Evolutionary conservation across 257 asterid species (phyloP).

Genomic region (Galeopsis tetrahit): DNA sequence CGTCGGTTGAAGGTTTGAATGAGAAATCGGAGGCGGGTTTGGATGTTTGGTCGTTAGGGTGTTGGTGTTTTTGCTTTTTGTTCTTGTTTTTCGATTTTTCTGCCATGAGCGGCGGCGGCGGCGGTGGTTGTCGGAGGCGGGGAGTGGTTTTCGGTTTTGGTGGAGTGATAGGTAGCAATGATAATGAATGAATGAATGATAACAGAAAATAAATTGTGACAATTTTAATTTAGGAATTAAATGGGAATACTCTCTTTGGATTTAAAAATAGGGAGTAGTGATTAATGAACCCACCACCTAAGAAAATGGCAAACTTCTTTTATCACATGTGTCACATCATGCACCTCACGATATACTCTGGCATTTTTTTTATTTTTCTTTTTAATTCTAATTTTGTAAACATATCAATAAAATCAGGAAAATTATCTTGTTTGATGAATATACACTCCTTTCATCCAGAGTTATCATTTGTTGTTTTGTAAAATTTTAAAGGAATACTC

Average conservation of each 20-base stretch:
- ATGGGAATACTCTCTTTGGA: background rate
- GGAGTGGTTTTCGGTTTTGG: background rate
- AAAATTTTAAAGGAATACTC: too few species aligned
- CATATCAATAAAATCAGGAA: too few species aligned
- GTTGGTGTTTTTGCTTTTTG: constrained; percentile 79
- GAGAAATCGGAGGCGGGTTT: constrained; percentile 64
- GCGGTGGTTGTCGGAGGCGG: constrained; percentile 14
- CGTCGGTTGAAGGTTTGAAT: constrained; percentile 68
- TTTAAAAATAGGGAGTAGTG: too few species aligned
- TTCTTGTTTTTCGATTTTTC: constrained; percentile 52
- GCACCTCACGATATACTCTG: too few species aligned
- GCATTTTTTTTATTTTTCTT: too few species aligned
- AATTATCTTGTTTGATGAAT: too few species aligned
- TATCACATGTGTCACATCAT: too few species aligned
- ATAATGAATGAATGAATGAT: constrained; percentile 26
- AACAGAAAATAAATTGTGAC: constrained; percentile 35
- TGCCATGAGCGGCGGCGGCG: constrained; percentile 48
- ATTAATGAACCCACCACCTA: background rate
- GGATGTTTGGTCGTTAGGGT: constrained; percentile 74
- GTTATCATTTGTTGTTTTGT: too few species aligned
- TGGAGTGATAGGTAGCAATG: background rate
- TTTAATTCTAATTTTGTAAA: too few species aligned
- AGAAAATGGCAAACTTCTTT: background rate
- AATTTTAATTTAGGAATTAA: constrained; percentile 6
- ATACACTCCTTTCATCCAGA: too few species aligned